Conservation (phyloP, 1,284 basidiomycete genomes). For the Rhodotorula sp. region DNA sequence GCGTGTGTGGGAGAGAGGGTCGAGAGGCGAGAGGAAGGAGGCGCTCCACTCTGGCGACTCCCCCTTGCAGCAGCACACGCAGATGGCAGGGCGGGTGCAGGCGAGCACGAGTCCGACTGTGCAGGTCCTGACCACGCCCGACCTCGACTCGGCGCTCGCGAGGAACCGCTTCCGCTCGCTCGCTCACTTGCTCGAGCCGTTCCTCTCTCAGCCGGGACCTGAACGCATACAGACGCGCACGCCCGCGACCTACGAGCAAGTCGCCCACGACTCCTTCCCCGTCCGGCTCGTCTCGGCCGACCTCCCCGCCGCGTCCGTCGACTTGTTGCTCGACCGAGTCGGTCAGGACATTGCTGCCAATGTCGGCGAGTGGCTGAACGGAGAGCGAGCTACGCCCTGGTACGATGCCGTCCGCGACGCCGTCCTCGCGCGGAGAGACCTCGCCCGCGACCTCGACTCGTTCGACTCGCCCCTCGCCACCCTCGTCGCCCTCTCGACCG, state of each 20-base stretch:
- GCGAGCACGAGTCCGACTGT: constrained; percentile 14
- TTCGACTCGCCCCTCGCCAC: constrained; percentile 32
- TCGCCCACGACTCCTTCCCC: constrained; percentile 2
- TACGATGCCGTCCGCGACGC: constrained; percentile 19
- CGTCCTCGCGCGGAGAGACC: constrained; percentile 23
- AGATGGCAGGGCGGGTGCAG: too few species aligned
- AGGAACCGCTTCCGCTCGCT: constrained; percentile 14
- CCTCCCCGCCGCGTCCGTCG: constrained; percentile 7
- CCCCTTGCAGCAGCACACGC: background rate
- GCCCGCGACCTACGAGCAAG: constrained; percentile 9
- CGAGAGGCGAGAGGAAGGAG: background rate
- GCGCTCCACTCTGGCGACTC: background rate
- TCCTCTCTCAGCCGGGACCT: constrained; percentile 2
- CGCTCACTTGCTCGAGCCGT: constrained; percentile 20
- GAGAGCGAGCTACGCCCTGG: constrained; percentile 20
- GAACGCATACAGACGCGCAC: constrained; percentile 24
- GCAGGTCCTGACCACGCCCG: constrained; percentile 22
- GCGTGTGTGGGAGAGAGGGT: background rate
- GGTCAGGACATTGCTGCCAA: constrained; percentile 3
- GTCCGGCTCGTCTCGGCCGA: constrained; percentile 12
- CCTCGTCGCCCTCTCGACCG: constrained; percentile 44
- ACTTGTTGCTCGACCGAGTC: constrained; percentile 38
- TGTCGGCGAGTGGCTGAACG: constrained; percentile 1
- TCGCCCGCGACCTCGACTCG: constrained; percentile 29
- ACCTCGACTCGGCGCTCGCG: constrained; percentile 8